Conservation (phyloP, 1,139 yeast species). For the Zygoascus sp. region DNA sequence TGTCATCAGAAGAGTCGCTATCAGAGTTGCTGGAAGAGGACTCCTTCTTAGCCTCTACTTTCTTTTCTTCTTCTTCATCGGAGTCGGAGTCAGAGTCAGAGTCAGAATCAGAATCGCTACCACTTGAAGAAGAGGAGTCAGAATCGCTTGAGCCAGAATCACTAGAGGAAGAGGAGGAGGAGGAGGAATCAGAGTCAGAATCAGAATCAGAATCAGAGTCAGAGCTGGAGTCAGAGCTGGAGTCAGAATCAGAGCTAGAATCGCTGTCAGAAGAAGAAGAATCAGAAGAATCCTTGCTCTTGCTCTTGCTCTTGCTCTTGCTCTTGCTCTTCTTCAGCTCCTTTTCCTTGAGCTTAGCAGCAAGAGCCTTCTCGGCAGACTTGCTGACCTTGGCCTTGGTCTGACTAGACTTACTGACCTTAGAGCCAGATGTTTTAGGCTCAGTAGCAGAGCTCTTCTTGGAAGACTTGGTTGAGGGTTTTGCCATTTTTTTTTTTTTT, state of each 20-base stretch:
- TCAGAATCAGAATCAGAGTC: slow-evolving; percentile 18
- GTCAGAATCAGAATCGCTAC: slow-evolving; percentile 32
- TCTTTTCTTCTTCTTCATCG: slow-evolving; percentile 29
- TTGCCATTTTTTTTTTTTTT: slow-evolving; percentile 20
- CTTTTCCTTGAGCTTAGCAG: slow-evolving; percentile 23
- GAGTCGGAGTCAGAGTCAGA: slow-evolving; percentile 34
- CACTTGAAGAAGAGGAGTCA: slow-evolving; percentile 19
- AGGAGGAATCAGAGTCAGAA: slow-evolving; percentile 24
- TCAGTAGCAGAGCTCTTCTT: slow-evolving; percentile 15
- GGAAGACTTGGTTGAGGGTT: slow-evolving; percentile 10
- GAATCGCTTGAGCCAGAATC: slow-evolving; percentile 16
- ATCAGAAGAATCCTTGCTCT: slow-evolving; percentile 25
- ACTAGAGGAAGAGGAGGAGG: slow-evolving; percentile 26
- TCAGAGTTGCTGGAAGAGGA: too few relatives aligned
- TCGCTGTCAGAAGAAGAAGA: slow-evolving; percentile 22
- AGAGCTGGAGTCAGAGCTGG: slow-evolving; percentile 22
- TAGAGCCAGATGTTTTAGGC: slow-evolving; percentile 27
- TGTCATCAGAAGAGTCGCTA: too few relatives aligned
- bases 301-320: too few relatives aligned
- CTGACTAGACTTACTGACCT: slow-evolving; percentile 27
- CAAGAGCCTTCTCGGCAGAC: slow-evolving; percentile 24
- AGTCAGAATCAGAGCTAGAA: slow-evolving; percentile 18
- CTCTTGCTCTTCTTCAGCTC: slow-evolving; percentile 27
- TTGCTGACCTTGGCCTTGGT: slow-evolving; percentile 32
- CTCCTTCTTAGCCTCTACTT: slow-evolving; percentile 18